Conservation (phyloP, 2,329 filamentous ascomycete species). For the Colletotrichum camelliae region DNA sequence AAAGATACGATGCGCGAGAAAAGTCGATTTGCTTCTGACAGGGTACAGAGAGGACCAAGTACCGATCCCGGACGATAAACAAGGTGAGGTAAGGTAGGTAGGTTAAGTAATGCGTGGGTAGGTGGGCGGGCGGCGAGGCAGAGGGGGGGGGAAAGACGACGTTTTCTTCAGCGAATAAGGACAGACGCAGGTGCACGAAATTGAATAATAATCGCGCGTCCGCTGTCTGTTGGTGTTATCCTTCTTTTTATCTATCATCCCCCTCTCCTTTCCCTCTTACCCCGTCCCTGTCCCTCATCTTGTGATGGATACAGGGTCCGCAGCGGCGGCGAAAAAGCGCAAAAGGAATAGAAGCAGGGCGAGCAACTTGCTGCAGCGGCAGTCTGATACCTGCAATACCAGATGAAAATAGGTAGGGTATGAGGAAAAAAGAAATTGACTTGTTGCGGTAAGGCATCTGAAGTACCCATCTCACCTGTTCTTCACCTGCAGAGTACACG, state of each 20-base stretch:
- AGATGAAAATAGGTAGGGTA: not conserved
- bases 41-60: not conserved
- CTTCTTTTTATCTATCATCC: not conserved
- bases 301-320: slow-evolving; percentile 3
- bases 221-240: not conserved
- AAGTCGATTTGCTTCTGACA: not conserved
- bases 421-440: not conserved
- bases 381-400: slow-evolving; percentile 1
- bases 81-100: not conserved
- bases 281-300: slow-evolving; percentile 2
- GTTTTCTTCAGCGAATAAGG: not conserved
- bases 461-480: not conserved
- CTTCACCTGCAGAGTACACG: not conserved
- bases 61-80: not conserved
- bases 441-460: not conserved
- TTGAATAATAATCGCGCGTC: slow-evolving; percentile 4
- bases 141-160: not conserved
- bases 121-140: not conserved
- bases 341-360: not conserved
- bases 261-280: not conserved
- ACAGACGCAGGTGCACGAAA: not conserved
- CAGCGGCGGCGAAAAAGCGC: not conserved
- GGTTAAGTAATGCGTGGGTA: not conserved
- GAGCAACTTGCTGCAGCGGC: not conserved
- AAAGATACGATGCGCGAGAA: not conserved